Conservation (phyloP, 345 rosid genomes). For the Cardamine occulta region DNA sequence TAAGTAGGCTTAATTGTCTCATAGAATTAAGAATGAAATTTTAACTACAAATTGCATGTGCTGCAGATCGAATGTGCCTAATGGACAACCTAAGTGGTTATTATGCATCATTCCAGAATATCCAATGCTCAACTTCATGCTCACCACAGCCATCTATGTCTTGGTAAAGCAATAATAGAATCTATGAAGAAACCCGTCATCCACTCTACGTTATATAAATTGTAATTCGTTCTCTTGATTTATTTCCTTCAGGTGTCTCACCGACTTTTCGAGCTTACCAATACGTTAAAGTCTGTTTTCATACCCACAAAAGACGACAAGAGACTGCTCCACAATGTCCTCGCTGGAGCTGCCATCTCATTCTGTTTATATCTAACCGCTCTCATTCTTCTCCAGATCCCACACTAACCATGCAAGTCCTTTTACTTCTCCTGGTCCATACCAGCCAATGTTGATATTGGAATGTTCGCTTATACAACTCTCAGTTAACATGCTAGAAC, state of each 20-base stretch:
- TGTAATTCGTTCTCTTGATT: conserved; percentile 25
- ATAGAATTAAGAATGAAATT: background rate
- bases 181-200: conserved; percentile 1
- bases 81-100: conserved; percentile 98
- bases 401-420: conserved; percentile 48
- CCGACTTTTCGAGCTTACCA: conserved; percentile 77
- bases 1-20: conserved; percentile 18
- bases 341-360: conserved; percentile 68
- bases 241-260: conserved; percentile 61
- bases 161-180: conserved; percentile 54
- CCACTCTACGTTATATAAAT: background rate
- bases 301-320: conserved; percentile 72
- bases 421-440: conserved; percentile 1
- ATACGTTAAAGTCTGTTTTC: conserved; percentile 66
- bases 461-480: conserved; percentile 12
- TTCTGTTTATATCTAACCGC: conserved; percentile 59
- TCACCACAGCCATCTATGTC: conserved; percentile 85
- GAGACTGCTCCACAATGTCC: conserved; percentile 64
- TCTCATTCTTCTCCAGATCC: conserved; percentile 81
- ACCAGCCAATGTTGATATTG: background rate
- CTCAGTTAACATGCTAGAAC: background rate
- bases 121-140: conserved; percentile 93
- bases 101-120: conserved; percentile 86
- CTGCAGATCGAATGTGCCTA: conserved; percentile 73
- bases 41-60: background rate